Percentiles rank a stretch among this genome's conserved stretches.
phyloP scores from a whole-genome alignment of 768 basidiomycete species.

The Macrolepiota dolichaula region DNA sequence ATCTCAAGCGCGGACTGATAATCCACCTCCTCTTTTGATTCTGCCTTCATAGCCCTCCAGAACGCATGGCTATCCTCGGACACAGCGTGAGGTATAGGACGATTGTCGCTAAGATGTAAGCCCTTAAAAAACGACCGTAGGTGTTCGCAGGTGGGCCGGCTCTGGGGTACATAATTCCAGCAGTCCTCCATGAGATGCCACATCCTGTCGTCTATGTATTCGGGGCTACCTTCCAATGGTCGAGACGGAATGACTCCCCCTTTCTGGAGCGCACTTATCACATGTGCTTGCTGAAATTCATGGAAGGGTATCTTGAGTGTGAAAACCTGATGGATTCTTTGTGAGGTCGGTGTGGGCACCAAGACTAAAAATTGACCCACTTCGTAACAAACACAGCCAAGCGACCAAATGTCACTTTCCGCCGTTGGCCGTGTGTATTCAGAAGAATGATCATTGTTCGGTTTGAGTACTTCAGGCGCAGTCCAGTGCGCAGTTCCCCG shows the following conservation, averaged over 20 bases:
- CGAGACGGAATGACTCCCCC: neutral
- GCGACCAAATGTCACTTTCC: neutral
- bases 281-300: neutral
- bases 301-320: neutral
- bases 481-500: neutral
- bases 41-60: neutral
- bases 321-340: neutral
- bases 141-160: neutral
- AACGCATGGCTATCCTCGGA: neutral
- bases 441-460: neutral
- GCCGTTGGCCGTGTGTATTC: neutral
- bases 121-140: neutral
- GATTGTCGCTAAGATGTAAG: neutral
- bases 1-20: neutral
- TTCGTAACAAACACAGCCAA: neutral
- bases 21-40: neutral
- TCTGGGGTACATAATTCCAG: neutral
- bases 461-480: neutral
- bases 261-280: neutral
- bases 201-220: neutral
- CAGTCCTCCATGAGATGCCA: neutral
- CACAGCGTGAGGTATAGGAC: no score
- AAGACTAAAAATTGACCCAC: neutral
- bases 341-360: neutral
- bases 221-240: neutral